These are phyloP conservation scores for Saturnispora zaruensis DNA, from an alignment of 805 yeast species.

Conservation along the genomic window DNA sequence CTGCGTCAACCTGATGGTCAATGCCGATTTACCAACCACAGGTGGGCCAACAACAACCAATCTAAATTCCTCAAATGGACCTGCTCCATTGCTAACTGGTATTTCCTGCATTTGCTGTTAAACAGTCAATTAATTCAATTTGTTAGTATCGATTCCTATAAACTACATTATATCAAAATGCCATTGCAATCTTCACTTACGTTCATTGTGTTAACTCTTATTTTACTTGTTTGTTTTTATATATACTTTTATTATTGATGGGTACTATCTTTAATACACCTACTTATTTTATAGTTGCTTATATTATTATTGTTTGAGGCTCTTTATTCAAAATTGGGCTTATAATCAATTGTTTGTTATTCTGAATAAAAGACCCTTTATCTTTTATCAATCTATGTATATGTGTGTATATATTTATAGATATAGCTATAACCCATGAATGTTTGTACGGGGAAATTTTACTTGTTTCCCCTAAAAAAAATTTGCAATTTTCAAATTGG, in stretches of 20 bases:
- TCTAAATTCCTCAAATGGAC: slow-evolving; percentile 56
- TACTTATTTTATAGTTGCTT: background rate
- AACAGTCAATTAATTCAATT: too few species aligned
- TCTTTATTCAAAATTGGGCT: too few species aligned
- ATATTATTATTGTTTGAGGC: too few species aligned
- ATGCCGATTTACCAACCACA: slow-evolving; percentile 96
- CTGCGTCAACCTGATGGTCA: slow-evolving; percentile 91
- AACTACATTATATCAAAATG: background rate
- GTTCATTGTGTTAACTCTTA: background rate
- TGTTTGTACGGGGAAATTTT: background rate
- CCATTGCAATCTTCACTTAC: background rate
- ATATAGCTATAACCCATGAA: background rate
- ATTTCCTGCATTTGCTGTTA: background rate
- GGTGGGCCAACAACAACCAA: slow-evolving; percentile 98
- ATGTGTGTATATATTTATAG: background rate
- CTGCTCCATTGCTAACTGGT: background rate
- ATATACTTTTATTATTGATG: too few species aligned
- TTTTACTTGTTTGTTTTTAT: background rate
- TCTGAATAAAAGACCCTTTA: background rate
- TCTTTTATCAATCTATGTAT: background rate
- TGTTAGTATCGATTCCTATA: slow-evolving; percentile 1
- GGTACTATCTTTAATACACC: too few species aligned
- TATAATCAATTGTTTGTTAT: background rate
- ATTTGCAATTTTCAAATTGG: background rate
- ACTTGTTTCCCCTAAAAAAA: background rate